A percentile compares a stretch with the other conserved stretches of the same genome.
These are phyloP conservation scores for Sclerotinia borealis DNA, from an alignment of 2,329 filamentous ascomycete genomes.

Conservation along the genomic window DNA sequence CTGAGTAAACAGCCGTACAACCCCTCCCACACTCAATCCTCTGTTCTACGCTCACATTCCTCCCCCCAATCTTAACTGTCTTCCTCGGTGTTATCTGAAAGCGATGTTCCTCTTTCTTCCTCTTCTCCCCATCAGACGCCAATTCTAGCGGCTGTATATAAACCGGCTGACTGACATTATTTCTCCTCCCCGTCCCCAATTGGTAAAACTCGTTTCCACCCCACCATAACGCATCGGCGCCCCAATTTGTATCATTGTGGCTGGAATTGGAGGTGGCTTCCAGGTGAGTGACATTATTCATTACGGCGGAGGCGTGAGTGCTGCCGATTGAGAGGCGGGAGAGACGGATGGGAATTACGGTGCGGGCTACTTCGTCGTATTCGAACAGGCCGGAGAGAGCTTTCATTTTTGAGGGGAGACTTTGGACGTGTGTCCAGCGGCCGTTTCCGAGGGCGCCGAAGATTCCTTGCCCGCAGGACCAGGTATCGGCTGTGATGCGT, in stretches of 20 bases:
- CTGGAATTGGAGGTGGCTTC: constrained; percentile 32
- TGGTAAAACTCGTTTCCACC: constrained; percentile 93
- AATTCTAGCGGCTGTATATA: constrained; percentile 75
- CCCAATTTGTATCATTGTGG: constrained; percentile 75
- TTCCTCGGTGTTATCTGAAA: constrained; percentile 76
- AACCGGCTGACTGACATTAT: constrained; percentile 66
- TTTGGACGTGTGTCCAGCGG: constrained; percentile 82
- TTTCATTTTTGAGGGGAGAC: constrained; percentile 73
- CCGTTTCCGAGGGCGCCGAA: constrained; percentile 78
- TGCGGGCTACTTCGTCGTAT: constrained; percentile 69
- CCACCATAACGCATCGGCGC: constrained; percentile 86
- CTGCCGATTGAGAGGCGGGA: constrained; percentile 67
- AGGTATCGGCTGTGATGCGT: constrained; percentile 67
- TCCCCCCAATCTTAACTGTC: constrained; percentile 61
- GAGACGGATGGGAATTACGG: constrained; percentile 70
- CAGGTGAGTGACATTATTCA: constrained; percentile 73
- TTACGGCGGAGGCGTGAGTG: constrained; percentile 74
- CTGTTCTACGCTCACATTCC: constrained; percentile 74
- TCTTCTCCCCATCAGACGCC: constrained; percentile 53
- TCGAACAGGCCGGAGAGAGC: constrained; percentile 77
- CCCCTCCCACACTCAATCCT: constrained; percentile 79
- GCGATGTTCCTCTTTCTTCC: constrained; percentile 62
- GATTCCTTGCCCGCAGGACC: constrained; percentile 82
- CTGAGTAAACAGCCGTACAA: constrained; percentile 78
- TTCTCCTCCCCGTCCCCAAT: constrained; percentile 83